Conservation (phyloP, 192 early-diverging fungal genomes). For the Pecoramyces ruminantium region DNA sequence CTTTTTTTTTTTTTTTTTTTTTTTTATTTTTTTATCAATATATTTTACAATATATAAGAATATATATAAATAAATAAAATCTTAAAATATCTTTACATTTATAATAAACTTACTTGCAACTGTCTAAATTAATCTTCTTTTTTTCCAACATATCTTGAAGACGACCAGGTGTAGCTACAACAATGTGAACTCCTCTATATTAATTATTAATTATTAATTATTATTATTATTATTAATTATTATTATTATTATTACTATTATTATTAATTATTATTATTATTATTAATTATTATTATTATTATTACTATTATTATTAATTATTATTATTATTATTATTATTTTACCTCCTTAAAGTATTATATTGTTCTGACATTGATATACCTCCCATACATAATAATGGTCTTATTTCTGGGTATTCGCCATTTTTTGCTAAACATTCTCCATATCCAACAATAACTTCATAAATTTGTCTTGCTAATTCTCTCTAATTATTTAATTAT, state of each 20-base stretch:
- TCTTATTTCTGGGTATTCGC: constrained; percentile 53
- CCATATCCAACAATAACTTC: constrained; percentile 59
- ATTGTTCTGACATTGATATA: constrained; percentile 80
- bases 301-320: no score
- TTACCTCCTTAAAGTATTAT: constrained; percentile 42
- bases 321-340: no score
- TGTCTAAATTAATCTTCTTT: constrained; percentile 70
- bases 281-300: no score
- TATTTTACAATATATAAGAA: no score
- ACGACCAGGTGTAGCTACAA: constrained; percentile 88
- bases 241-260: not conserved
- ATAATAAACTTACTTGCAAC: constrained; percentile 50
- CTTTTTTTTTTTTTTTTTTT: no score
- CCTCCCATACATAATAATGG: constrained; percentile 85
- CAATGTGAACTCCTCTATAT: constrained; percentile 83
- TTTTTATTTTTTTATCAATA: no score
- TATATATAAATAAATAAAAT: no score
- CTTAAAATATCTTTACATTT: not conserved
- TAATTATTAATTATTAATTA: no score
- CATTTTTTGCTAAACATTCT: constrained; percentile 30
- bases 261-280: no score
- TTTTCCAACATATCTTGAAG: constrained; percentile 82
- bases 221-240: no score
- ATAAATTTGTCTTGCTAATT: constrained; percentile 87
- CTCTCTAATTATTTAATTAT: no score